Evolutionary conservation across 257 asterid species (phyloP).

Genomic region (Nicotiana knightiana): DNA sequence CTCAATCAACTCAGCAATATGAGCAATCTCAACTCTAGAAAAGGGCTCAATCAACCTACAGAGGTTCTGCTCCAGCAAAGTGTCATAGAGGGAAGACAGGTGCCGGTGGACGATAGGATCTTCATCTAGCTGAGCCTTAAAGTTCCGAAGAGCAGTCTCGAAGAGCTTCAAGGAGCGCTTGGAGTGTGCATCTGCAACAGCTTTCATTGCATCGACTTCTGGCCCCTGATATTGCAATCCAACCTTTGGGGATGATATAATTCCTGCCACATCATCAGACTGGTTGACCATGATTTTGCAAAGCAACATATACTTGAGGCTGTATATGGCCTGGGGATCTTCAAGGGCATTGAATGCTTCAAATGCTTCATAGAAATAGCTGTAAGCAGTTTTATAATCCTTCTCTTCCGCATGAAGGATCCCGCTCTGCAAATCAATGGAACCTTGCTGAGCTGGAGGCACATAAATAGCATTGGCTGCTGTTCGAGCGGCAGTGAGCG

Average conservation of each 20-base stretch:
- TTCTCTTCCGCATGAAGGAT: conserved; percentile 47
- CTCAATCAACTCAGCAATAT: conserved; percentile 39
- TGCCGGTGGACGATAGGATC: conserved; percentile 43
- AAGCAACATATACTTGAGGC: conserved; percentile 46
- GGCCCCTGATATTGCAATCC: conserved; percentile 45
- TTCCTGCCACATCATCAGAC: conserved; percentile 42
- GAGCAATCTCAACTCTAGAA: conserved; percentile 34
- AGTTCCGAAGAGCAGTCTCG: conserved; percentile 33
- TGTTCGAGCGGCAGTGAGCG: conserved; percentile 43
- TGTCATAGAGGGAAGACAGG: conserved; percentile 38
- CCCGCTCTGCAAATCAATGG: conserved; percentile 42
- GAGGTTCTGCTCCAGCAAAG: conserved; percentile 41
- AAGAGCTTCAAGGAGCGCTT: conserved; percentile 38
- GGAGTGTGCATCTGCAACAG: conserved; percentile 42
- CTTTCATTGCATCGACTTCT: conserved; percentile 49
- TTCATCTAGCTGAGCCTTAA: conserved; percentile 33
- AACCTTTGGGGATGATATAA: conserved; percentile 26
- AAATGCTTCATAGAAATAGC: conserved; percentile 39
- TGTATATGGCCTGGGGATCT: conserved; percentile 24
- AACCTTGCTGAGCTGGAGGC: conserved; percentile 47
- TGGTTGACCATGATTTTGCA: conserved; percentile 48
- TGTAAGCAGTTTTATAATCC: conserved; percentile 41
- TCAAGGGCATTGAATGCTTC: conserved; percentile 44
- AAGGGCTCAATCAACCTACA: conserved; percentile 44
- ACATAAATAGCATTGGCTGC: conserved; percentile 44